Evolutionary conservation across 176 grass and related monocot species (phyloP), one percentile per base, ranked within the genome.

Genomic region (Aegilops bicornis): DNA sequence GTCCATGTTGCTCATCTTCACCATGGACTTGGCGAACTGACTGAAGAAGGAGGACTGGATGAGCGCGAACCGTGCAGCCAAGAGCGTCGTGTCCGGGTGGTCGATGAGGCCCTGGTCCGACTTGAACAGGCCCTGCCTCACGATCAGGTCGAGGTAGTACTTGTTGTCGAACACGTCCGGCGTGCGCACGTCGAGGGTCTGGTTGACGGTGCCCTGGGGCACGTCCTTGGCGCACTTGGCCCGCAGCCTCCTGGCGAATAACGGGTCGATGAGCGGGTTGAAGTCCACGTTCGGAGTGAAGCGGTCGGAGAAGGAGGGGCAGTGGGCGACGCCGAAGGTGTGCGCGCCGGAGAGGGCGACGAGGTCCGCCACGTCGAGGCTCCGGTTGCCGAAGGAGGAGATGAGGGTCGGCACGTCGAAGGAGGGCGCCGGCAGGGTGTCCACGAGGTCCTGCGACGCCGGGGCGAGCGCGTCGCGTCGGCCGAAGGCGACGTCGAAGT

Each of bases 291-390:
- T 47, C 0, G 78, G 82, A 3, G 36, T 70, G 1, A 92, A 81
- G 2, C 91, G 76, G 62, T 75, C 43, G 79, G 19, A 23, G 86
- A 92, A 89, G 83, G 25, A 22, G 30, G 1, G 0, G 83, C 86
- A 92, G 86, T 89, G 90, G 7, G 73, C 79, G 24, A 4, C 14
- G 7, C 90, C 93, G 61, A 95, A 59, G 50, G 90, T 92, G 88
- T 95, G 93, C 30, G 87, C 90, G 10, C 93, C 90, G 6, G 93
- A 95, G 19, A 95, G 87, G 29, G 88, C 37, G 56, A 92, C 90
- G 40, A 92, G 90, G 83, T 92, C 90, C 8, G 73, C 23, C n/a
- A 31, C 15, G 70, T 27, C 70, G 13, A 92, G 88, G 10, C 17
- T 37, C 0, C 83, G 78, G 74, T 59, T 35, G 16, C 24, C 45